phyloP scores from a whole-genome alignment of 768 basidiomycete genomes.

The Boletus speciosus region DNA sequence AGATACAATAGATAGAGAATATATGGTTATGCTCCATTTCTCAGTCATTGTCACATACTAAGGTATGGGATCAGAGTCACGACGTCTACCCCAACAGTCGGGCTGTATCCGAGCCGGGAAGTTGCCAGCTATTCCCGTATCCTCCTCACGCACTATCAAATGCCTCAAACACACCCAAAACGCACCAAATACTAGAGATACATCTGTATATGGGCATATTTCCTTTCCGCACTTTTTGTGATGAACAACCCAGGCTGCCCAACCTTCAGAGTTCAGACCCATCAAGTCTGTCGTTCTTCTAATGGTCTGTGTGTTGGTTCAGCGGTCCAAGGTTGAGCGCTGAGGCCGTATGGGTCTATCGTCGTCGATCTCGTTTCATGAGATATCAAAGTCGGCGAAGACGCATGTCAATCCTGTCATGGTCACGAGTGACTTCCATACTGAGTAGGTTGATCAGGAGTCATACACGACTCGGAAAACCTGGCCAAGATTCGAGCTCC shows the following conservation, averaged over 20 bases:
- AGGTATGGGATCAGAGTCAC: too few species aligned
- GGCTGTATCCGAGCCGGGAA: too few species aligned
- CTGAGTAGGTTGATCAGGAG: slow-evolving; percentile 45
- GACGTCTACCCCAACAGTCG: too few species aligned
- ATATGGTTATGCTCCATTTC: too few species aligned
- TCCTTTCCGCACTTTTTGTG: too few species aligned
- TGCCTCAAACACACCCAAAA: too few species aligned
- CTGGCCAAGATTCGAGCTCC: slow-evolving; percentile 76
- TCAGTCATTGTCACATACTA: too few species aligned
- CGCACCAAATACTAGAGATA: too few species aligned
- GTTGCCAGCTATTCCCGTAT: too few species aligned
- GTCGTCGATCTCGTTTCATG: background rate
- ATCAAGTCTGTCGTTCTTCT: slow-evolving; percentile 90
- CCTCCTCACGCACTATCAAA: too few species aligned
- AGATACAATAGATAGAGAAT: too few species aligned
- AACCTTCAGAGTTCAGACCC: slow-evolving; percentile 97
- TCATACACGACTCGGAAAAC: slow-evolving; percentile 77
- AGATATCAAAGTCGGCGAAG: slow-evolving; percentile 92
- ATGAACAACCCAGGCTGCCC: slow-evolving; percentile 55
- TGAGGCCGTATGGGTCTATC: slow-evolving; percentile 66
- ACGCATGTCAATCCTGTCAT: slow-evolving; percentile 45
- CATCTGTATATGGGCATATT: too few species aligned
- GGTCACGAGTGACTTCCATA: background rate
- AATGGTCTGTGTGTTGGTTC: slow-evolving; percentile 94
- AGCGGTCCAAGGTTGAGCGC: slow-evolving; percentile 78